Evolutionary conservation across 2,329 filamentous ascomycete genomes (phyloP), one percentile per base, ranked within the genome.

Genomic region (Neoascochyta sp.): DNA sequence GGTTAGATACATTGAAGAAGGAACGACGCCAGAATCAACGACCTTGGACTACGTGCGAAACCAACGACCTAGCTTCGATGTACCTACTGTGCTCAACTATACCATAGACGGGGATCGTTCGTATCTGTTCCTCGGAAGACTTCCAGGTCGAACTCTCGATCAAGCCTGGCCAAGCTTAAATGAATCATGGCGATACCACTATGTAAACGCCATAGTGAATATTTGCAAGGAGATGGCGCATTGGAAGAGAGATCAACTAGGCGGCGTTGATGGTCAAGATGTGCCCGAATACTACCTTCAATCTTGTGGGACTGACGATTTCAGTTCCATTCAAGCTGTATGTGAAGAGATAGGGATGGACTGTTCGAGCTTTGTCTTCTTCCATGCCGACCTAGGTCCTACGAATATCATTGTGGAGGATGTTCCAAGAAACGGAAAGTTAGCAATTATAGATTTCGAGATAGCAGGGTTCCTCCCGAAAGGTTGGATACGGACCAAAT

Each of bases 401-500:
- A 32, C 30, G 0, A 62, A 60, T 33, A 41, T 61, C 23, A 36
- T 63, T 27, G 46, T 59, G 10, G 43, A 57, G 22, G 17, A 39
- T 9, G 23, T 31, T 24, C 29, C 42, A 5, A 29, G 22, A 7
- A 39, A 25, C 10, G 29, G 45, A 3, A 39, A 26, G 4, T 31
- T 61, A 13, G 52, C 54, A 2, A 52, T 60, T 11, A 57, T 60
- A 14, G 48, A 60, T 24, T 60, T 50, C 54, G 55, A 62, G 29
- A 44, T 41, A 23, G 50, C 53, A 21, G 53, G 57, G 3, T 60
- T 45, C 22, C 39, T 60, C n/a, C 54, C 56, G 3, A 41, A 19
- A 7, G 52, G 54, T 26, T 63, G 50, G 52, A 45, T 62, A n/a
- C 37, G 50, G 30, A 62, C 54, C 3, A 60, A 61, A 29, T 60